Conservation (phyloP, 2,329 filamentous ascomycete species). For the Alternaria arborescens region DNA sequence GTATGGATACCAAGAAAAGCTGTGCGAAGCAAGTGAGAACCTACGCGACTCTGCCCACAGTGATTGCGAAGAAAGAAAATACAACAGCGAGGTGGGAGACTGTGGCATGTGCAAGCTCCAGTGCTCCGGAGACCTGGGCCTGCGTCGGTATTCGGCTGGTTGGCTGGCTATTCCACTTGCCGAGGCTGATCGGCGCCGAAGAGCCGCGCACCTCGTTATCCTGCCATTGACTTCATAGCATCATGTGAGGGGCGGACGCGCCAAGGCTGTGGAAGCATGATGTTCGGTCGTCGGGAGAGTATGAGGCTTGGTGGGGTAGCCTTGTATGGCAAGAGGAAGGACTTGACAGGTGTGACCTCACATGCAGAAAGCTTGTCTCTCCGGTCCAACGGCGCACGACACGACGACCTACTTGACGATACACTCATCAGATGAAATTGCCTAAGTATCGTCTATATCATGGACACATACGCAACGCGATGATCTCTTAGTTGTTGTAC, state of each 20-base stretch:
- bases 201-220: constrained; percentile 9
- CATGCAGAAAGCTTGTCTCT: not conserved
- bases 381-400: not conserved
- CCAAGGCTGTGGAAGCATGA: not conserved
- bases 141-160: constrained; percentile 32
- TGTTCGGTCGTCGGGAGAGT: not conserved
- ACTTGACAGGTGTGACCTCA: not conserved
- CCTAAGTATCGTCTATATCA: too few relatives aligned
- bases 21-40: not conserved
- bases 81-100: constrained; percentile 19
- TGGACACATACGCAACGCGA: too few relatives aligned
- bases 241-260: not conserved
- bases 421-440: too few relatives aligned
- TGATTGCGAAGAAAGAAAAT: constrained; percentile 10
- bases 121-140: constrained; percentile 37
- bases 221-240: not conserved
- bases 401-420: too few relatives aligned
- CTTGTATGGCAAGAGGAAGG: not conserved
- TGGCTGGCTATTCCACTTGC: constrained; percentile 14
- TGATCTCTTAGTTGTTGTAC: too few relatives aligned
- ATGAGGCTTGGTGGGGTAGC: too few relatives aligned
- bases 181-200: constrained; percentile 32
- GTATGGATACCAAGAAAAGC: not conserved
- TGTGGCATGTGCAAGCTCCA: constrained; percentile 39
- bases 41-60: constrained; percentile 4